Base-by-base conservation (phyloP, 805 yeast species). In the Metschnikowia anglica region DNA sequence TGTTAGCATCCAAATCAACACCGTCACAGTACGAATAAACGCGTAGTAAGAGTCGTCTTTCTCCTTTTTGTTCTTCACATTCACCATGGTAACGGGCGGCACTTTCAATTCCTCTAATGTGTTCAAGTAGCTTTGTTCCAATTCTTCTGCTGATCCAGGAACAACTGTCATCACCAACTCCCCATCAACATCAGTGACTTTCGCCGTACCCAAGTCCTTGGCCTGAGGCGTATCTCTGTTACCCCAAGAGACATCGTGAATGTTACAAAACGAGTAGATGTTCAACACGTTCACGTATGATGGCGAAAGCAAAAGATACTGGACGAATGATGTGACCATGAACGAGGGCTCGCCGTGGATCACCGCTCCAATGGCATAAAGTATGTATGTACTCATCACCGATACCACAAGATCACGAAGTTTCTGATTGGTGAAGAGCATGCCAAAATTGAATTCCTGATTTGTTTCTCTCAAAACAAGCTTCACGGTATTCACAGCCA, bases 181-280 rank as follows among this genome's bases (percentile, higher is more conserved):
- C 8, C 55, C 56, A 43, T 66, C 70, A 41, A 62, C 65, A 39
- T 66, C 65, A 2, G 63, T 73, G 3, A 87, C 60, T 55, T 83
- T 86, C 18, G 96, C 97, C 34, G 83, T 81, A 47, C 97, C 98
- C 55, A 93, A 73, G 62, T 77, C 95, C 66, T 71, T 78, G 59
- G 71, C 80, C 38, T 53, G 55, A 9, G 79, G 80, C 38, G 83
- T 88, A 36, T 96, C 96, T 62, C 90, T 88, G 3, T 96, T 91
- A 61, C 98, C 98, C 98, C 98, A 91, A 5, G 97, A 86, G 36
- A 91, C 82, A 70, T 91, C 99, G 63, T 91, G 96, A 47, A 91
- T 84, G 65, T 91, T 91, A 71, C 97, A 90, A 62, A 91, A 90
- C 2, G 98, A 96, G 65, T 91, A 91, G 48, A 91, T 91, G 63